Evolutionary conservation across 2,329 filamentous ascomycete genomes (phyloP).

Genomic region (Venturia oleaginea): DNA sequence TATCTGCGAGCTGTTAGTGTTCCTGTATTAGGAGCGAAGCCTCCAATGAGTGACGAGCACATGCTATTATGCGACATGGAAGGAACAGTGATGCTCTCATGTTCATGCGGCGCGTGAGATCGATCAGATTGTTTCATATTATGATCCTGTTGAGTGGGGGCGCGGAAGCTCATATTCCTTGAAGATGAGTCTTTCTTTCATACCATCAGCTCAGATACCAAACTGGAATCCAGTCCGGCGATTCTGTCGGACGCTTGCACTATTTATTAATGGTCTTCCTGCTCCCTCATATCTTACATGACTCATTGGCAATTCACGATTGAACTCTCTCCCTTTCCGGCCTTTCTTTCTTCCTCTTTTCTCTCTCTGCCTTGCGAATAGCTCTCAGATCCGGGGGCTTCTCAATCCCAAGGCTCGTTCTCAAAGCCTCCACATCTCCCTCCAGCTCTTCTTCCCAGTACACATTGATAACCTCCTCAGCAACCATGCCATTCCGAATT

Average conservation of each 20-base stretch:
- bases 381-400: slow-evolving; percentile 76
- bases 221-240: not conserved
- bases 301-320: not conserved
- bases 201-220: too few relatives aligned
- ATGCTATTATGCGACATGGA: not conserved
- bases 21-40: not conserved
- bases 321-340: not conserved
- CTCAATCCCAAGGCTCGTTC: slow-evolving; percentile 71
- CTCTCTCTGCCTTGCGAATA: slow-evolving; percentile 61
- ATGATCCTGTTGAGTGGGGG: not conserved
- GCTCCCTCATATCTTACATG: not conserved
- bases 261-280: not conserved
- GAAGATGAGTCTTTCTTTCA: too few relatives aligned
- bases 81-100: not conserved
- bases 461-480: slow-evolving; percentile 81
- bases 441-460: slow-evolving; percentile 96
- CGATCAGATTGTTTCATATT: not conserved
- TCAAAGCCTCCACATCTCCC: slow-evolving; percentile 68
- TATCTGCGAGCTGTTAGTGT: not conserved
- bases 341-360: slow-evolving; percentile 48
- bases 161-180: not conserved
- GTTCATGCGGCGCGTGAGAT: not conserved
- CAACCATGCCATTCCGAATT: slow-evolving; percentile 65
- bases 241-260: not conserved
- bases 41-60: not conserved